These are phyloP conservation scores for Curvularia sp. DNA, from an alignment of 2,329 filamentous ascomycete species.

Conservation along the genomic window DNA sequence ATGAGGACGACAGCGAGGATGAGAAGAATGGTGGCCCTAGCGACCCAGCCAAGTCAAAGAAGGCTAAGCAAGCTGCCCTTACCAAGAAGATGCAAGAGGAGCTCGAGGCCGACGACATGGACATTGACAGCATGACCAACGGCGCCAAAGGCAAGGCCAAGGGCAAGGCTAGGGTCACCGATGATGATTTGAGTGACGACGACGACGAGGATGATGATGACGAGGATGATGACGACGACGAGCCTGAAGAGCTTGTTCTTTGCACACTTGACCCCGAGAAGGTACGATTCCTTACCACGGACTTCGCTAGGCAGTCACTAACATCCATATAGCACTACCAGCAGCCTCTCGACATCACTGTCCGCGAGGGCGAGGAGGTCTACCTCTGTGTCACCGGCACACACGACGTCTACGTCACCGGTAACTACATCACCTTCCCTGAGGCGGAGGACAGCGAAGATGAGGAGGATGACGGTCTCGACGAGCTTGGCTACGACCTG, in stretches of 20 bases:
- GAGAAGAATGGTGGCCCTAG: slow-evolving; percentile 89
- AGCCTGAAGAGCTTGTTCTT: slow-evolving; percentile 88
- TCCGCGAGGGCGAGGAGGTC: slow-evolving; percentile 85
- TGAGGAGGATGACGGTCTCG: slow-evolving; percentile 64
- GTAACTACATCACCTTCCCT: slow-evolving; percentile 87
- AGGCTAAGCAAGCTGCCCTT: slow-evolving; percentile 79
- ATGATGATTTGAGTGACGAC: slow-evolving; percentile 77
- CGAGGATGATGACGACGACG: slow-evolving; percentile 58
- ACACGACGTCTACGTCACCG: slow-evolving; percentile 89
- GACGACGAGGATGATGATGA: slow-evolving; percentile 61
- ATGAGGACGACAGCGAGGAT: slow-evolving; percentile 65
- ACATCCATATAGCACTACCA: slow-evolving; percentile 78
- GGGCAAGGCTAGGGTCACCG: slow-evolving; percentile 67
- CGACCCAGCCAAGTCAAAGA: slow-evolving; percentile 88
- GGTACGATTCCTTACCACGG: slow-evolving; percentile 65
- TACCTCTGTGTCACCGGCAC: slow-evolving; percentile 92
- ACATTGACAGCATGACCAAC: slow-evolving; percentile 66
- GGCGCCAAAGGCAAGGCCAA: slow-evolving; percentile 59
- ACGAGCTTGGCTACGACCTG: slow-evolving; percentile 78
- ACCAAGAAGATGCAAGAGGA: slow-evolving; percentile 78
- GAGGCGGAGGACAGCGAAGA: slow-evolving; percentile 66
- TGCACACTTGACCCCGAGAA: slow-evolving; percentile 94
- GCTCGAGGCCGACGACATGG: slow-evolving; percentile 74
- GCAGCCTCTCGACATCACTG: slow-evolving; percentile 91
- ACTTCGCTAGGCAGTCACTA: slow-evolving; percentile 32